phyloP scores from a whole-genome alignment of 257 asterid genomes.

The Solanum lignicaule region DNA sequence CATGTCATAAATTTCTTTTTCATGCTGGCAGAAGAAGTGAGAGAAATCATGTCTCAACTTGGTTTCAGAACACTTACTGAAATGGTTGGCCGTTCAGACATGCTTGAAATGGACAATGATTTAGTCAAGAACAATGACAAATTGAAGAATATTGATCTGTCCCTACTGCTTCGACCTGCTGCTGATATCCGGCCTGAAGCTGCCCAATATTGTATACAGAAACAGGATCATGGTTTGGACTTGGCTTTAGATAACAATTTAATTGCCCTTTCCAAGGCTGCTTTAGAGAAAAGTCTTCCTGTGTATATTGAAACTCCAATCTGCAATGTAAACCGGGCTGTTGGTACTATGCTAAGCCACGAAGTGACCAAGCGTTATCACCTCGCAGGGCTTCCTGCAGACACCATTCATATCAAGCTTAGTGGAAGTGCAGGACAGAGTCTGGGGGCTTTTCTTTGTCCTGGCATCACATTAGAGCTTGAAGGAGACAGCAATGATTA shows the following conservation, averaged over 20 bases:
- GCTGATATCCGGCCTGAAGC: conserved; percentile 97
- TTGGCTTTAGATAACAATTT: conserved; percentile 89
- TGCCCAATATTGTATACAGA: conserved; percentile 90
- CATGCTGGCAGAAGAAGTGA: conserved; percentile 94
- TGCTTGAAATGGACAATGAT: conserved; percentile 82
- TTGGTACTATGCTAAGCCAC: conserved; percentile 97
- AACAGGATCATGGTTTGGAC: conserved; percentile 94
- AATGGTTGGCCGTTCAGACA: conserved; percentile 96
- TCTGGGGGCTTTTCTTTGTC: conserved; percentile 94
- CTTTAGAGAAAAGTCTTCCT: conserved; percentile 69
- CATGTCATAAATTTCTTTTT: conserved; percentile 95
- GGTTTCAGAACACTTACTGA: conserved; percentile 79
- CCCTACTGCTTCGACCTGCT: conserved; percentile 87
- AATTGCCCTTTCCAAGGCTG: conserved; percentile 55
- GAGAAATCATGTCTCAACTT: conserved; percentile 89
- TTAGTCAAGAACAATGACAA: conserved; percentile 66
- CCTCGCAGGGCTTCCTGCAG: conserved; percentile 69
- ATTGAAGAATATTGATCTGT: conserved; percentile 77
- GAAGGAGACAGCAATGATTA: conserved; percentile 99
- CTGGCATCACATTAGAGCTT: conserved; percentile 90
- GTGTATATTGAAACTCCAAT: conserved; percentile 81
- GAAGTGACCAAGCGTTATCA: conserved; percentile 81
- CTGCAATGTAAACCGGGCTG: conserved; percentile 90
- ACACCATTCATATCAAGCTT: conserved; percentile 82
- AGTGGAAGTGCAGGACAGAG: conserved; percentile 98